These are phyloP conservation scores for Lentinus brumalis DNA, from an alignment of 768 basidiomycete species.

Conservation along the genomic window DNA sequence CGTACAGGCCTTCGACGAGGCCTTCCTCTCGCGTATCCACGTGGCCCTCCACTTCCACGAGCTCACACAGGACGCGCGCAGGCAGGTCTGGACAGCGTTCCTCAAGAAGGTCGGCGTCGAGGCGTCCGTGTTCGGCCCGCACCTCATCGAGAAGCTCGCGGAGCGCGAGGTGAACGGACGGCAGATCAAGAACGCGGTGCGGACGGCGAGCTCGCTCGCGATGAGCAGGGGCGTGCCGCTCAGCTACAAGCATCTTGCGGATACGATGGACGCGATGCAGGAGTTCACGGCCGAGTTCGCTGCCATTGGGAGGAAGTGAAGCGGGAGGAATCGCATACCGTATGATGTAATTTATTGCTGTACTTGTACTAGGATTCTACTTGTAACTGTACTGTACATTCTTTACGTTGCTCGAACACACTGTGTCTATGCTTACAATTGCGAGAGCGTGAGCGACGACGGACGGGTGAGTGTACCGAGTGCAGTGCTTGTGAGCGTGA, in stretches of 20 bases:
- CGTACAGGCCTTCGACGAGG: slow-evolving; percentile 60
- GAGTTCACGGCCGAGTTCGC: slow-evolving; percentile 36
- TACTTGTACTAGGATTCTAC: too few species aligned
- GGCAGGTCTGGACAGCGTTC: slow-evolving; percentile 32
- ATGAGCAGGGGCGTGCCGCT: slow-evolving; percentile 47
- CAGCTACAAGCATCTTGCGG: slow-evolving; percentile 48
- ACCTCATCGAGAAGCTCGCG: slow-evolving; percentile 48
- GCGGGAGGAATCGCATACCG: background rate
- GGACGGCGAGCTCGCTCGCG: slow-evolving; percentile 64
- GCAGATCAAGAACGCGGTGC: slow-evolving; percentile 71
- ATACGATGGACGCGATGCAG: slow-evolving; percentile 64
- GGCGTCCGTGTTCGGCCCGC: slow-evolving; percentile 34
- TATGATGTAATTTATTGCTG: too few species aligned
- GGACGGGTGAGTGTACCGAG: too few species aligned
- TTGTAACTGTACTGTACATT: too few species aligned
- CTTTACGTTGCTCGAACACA: too few species aligned
- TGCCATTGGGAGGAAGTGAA: slow-evolving; percentile 5
- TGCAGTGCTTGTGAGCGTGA: too few species aligned
- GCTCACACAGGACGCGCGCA: slow-evolving; percentile 27
- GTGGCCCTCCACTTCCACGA: slow-evolving; percentile 42
- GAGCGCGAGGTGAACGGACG: slow-evolving; percentile 57
- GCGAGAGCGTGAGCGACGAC: too few species aligned
- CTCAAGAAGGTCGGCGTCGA: slow-evolving; percentile 22
- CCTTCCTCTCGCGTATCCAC: slow-evolving; percentile 70
- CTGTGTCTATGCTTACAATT: too few species aligned